Evolutionary conservation across 352 stramenopile genomes (phyloP).

Genomic region (Phytophthora pluvialis): DNA sequence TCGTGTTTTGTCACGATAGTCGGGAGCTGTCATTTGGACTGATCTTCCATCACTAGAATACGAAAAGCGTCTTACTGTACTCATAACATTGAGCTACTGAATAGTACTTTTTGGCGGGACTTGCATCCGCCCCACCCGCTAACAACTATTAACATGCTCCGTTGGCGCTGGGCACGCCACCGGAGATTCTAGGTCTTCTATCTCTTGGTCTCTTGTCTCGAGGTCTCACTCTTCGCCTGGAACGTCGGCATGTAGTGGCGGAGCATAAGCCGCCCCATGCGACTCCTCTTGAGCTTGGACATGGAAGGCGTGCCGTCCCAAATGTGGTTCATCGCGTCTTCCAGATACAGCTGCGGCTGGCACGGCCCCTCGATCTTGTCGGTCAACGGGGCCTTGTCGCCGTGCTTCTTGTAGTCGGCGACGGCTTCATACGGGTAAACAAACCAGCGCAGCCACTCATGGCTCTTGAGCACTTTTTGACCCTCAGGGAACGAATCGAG

Average conservation of each 20-base stretch:
- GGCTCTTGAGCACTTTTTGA: constrained; percentile 30
- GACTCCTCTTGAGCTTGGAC: constrained; percentile 34
- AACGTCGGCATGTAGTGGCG: constrained; percentile 25
- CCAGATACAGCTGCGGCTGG: constrained; percentile 41
- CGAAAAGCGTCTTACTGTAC: too few species aligned
- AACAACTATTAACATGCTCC: neutral
- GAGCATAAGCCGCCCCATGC: constrained; percentile 31
- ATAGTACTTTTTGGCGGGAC: neutral
- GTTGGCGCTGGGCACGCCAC: neutral
- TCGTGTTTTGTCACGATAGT: too few species aligned
- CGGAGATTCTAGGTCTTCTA: constrained; percentile 7
- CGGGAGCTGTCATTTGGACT: too few species aligned
- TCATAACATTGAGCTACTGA: too few species aligned
- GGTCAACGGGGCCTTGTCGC: constrained; percentile 28
- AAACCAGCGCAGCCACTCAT: constrained; percentile 45
- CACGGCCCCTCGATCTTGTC: constrained; percentile 40
- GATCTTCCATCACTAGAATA: too few species aligned
- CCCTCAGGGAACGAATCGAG: constrained; percentile 27
- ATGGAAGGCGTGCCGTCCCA: constrained; percentile 35
- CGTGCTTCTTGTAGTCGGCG: constrained; percentile 23
- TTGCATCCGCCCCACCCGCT: neutral
- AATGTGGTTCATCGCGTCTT: constrained; percentile 23
- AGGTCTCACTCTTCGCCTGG: constrained; percentile 2
- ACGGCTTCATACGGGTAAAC: constrained; percentile 42
- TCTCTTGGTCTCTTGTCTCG: constrained; percentile 12